These are phyloP conservation scores for Castanopsis chinensis DNA, from an alignment of 306 rosid species.

Conservation along the genomic window DNA sequence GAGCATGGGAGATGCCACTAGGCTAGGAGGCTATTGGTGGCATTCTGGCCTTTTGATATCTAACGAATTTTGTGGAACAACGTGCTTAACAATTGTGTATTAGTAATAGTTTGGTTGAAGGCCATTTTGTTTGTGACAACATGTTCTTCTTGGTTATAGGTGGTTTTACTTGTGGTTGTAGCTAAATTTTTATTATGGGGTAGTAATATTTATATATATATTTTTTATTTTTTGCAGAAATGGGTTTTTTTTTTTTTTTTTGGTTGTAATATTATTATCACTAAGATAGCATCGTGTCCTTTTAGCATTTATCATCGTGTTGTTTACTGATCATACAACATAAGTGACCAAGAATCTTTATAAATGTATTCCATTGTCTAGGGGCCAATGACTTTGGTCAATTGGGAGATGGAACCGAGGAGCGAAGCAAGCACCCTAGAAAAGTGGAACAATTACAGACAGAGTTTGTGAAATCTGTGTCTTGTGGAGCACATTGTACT, in stretches of 20 bases:
- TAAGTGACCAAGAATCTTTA: conserved; percentile 2
- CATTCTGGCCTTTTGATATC: neutral
- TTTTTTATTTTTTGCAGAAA: neutral
- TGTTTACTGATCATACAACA: conserved; percentile 12
- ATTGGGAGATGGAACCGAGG: conserved; percentile 96
- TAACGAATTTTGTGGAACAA: neutral
- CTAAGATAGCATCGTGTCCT: neutral
- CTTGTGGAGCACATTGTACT: conserved; percentile 94
- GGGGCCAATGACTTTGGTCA: conserved; percentile 93
- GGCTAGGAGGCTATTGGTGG: too few relatives aligned
- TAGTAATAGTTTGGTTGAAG: neutral
- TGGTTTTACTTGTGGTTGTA: neutral
- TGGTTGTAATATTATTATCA: neutral
- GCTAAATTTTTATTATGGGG: too few relatives aligned
- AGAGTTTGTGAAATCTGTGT: conserved; percentile 77
- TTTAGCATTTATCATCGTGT: neutral
- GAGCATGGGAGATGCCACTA: too few relatives aligned
- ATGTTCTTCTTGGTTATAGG: conserved; percentile 14
- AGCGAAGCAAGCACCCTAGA: conserved; percentile 66
- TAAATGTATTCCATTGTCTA: conserved; percentile 20
- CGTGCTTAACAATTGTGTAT: neutral
- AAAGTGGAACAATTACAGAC: conserved; percentile 63
- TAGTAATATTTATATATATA: too few relatives aligned
- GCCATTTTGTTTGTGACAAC: neutral
- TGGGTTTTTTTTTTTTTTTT: neutral